These are phyloP conservation scores for Barbatosphaeria neglecta DNA, from an alignment of 495 filamentous ascomycete species.

Conservation along the genomic window DNA sequence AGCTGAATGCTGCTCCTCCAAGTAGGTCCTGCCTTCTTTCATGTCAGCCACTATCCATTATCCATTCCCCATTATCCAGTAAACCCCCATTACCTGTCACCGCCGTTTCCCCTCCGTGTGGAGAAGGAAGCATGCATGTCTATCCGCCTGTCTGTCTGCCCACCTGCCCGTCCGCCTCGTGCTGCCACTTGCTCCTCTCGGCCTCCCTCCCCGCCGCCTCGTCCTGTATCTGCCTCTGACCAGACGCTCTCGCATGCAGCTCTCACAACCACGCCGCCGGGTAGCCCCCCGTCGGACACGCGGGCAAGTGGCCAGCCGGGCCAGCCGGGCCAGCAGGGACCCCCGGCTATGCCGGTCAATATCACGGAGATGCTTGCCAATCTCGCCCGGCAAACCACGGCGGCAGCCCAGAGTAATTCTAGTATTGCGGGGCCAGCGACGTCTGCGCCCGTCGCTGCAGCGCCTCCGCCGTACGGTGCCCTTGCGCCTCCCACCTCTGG, in stretches of 20 bases:
- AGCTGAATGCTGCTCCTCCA: conserved; percentile 50
- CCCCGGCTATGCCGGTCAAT: conserved; percentile 24
- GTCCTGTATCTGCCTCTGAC: background rate
- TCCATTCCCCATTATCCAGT: too few relatives aligned
- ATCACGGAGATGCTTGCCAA: conserved; percentile 77
- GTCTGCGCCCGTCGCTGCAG: conserved; percentile 13
- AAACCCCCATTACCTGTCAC: too few relatives aligned
- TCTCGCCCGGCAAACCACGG: conserved; percentile 70
- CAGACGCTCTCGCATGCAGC: conserved; percentile 28
- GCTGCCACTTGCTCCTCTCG: background rate
- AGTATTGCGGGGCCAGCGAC: conserved; percentile 30
- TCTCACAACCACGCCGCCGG: conserved; percentile 68
- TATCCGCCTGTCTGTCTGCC: too few relatives aligned
- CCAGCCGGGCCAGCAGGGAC: conserved; percentile 14
- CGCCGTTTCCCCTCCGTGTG: too few relatives aligned
- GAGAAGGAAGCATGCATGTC: too few relatives aligned
- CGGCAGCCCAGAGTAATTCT: conserved; percentile 44
- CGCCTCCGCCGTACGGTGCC: conserved; percentile 12
- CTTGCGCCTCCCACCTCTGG: conserved; percentile 13
- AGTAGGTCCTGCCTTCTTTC: conserved; percentile 56
- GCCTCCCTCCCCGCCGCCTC: background rate
- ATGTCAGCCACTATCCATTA: too few relatives aligned
- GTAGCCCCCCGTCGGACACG: conserved; percentile 52
- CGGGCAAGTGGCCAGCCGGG: conserved; percentile 17
- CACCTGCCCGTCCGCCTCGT: too few relatives aligned